Evolutionary conservation across 805 yeast species (phyloP), one percentile per base, ranked within the genome.

Genomic region (Candida alai): DNA sequence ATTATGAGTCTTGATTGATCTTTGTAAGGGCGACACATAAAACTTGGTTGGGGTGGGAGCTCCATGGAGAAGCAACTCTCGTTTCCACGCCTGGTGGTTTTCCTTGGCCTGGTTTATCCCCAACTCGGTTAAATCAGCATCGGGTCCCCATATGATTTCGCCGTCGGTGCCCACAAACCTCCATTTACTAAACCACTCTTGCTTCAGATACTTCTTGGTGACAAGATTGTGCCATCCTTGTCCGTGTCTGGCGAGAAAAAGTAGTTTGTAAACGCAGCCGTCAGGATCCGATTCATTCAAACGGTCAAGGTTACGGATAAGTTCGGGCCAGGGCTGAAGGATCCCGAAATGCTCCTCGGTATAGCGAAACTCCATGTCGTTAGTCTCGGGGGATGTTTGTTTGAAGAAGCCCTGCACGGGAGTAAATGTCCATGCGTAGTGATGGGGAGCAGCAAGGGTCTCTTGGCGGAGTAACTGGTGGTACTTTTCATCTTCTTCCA

Each of bases 151-250:
- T 1, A 45, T 52, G 2, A 73, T 56, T 26, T 65, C 70, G 5
- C 78, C 81, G 45, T 74, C 78, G 1, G 78, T 76, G 6, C 62
- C 60, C 20, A 67, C 34, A 17, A 54, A 56, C 2, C 76, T 61
- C 79, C 79, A 78, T 38, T 76, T 67, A 0, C 47, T 44, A 44
- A 73, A 57, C 84, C 84, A 79, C 6, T 52, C 70, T 2, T 64
- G 60, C 14, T 60, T 36, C 5, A 82, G 80, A 43, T 74, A 76
- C 40, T 69, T 64, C 15, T 50, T 57, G 11, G 75, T 73, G 1
- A 74, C 73, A 24, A 62, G 57, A 43, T 79, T 79, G 40, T 78
- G 84, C 49, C 58, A 71, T 0, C 84, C 85, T 51, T 79, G 82
- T 8, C 85, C 85, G 47, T 79, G 85, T 44, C 85, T 61, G 13